Conservation (phyloP, 805 yeast genomes). For the Priceomyces fermenticarens region DNA sequence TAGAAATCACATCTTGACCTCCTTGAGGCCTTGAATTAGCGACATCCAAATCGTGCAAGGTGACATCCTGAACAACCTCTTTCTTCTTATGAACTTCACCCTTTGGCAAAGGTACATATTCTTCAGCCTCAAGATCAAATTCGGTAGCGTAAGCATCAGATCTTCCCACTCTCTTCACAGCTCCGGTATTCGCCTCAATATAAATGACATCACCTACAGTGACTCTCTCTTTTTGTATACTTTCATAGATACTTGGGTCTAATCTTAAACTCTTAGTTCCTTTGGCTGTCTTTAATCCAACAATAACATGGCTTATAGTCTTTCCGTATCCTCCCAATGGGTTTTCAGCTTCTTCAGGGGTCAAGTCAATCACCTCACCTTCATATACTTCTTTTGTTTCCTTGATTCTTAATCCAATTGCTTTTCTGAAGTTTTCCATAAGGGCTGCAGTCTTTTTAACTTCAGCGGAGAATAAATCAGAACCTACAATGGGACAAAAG, state of each 20-base stretch:
- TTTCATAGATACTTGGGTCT: slow-evolving; percentile 90
- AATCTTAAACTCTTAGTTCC: slow-evolving; percentile 86
- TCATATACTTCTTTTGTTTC: slow-evolving; percentile 97
- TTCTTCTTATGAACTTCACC: slow-evolving; percentile 98
- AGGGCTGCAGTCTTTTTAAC: slow-evolving; percentile 94
- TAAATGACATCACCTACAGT: slow-evolving; percentile 95
- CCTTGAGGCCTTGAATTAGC: slow-evolving; percentile 97
- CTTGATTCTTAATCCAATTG: slow-evolving; percentile 92
- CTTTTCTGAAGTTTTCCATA: slow-evolving; percentile 95
- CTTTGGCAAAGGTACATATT: slow-evolving; percentile 96
- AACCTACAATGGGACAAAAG: slow-evolving; percentile 94
- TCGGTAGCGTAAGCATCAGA: slow-evolving; percentile 99
- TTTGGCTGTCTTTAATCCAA: slow-evolving; percentile 88
- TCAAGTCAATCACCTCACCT: slow-evolving; percentile 94
- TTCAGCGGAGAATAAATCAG: slow-evolving; percentile 92
- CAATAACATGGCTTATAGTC: slow-evolving; percentile 89
- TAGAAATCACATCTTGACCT: slow-evolving; percentile 91
- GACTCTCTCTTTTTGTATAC: slow-evolving; percentile 92
- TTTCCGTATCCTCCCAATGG: slow-evolving; percentile 98
- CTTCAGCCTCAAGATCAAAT: slow-evolving; percentile 97
- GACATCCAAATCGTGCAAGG: slow-evolving; percentile 92
- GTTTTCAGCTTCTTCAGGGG: slow-evolving; percentile 94
- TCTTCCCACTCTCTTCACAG: slow-evolving; percentile 95
- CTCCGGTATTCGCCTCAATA: slow-evolving; percentile 96
- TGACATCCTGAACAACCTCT: slow-evolving; percentile 96